Percentiles rank a stretch among this genome's conserved stretches.
phyloP scores from a whole-genome alignment of 1,284 basidiomycete genomes.

The Trametes polyzona region DNA sequence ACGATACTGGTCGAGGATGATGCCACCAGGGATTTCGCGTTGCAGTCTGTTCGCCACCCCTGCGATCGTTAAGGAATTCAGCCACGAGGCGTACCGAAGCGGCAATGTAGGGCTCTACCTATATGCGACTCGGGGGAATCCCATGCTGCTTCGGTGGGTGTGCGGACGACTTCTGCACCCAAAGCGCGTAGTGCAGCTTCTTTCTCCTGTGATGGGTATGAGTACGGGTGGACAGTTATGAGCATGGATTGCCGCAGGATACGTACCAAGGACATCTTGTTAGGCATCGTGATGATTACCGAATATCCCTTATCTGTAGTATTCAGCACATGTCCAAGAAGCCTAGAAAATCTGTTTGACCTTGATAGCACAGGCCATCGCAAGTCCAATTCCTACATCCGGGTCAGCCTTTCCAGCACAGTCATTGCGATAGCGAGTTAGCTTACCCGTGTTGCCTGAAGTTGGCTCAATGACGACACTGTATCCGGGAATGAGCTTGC shows the following conservation, averaged over 20 bases:
- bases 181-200: conserved; percentile 90
- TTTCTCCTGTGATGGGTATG: too few relatives aligned
- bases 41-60: conserved; percentile 83
- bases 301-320: conserved; percentile 86
- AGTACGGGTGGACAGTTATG: too few relatives aligned
- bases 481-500: conserved; percentile 84
- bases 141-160: conserved; percentile 89
- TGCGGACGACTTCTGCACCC: conserved; percentile 93
- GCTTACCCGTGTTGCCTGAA: conserved; percentile 91
- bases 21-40: conserved; percentile 79
- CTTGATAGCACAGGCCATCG: conserved; percentile 91
- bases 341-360: conserved; percentile 45
- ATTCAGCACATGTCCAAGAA: conserved; percentile 63
- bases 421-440: not conserved
- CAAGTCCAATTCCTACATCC: conserved; percentile 81
- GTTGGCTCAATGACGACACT: conserved; percentile 95
- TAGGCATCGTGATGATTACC: conserved; percentile 93
- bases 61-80: conserved; percentile 81
- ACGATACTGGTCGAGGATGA: conserved; percentile 92
- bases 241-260: not conserved
- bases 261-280: conserved; percentile 90
- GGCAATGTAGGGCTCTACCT: conserved; percentile 59
- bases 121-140: conserved; percentile 88
- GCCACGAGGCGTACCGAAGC: conserved; percentile 59
- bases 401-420: not conserved